A percentile compares a stretch with the other conserved stretches of the same genome.
phyloP scores from a whole-genome alignment of 2,329 filamentous ascomycete species.

The Cercospora berteroae region DNA sequence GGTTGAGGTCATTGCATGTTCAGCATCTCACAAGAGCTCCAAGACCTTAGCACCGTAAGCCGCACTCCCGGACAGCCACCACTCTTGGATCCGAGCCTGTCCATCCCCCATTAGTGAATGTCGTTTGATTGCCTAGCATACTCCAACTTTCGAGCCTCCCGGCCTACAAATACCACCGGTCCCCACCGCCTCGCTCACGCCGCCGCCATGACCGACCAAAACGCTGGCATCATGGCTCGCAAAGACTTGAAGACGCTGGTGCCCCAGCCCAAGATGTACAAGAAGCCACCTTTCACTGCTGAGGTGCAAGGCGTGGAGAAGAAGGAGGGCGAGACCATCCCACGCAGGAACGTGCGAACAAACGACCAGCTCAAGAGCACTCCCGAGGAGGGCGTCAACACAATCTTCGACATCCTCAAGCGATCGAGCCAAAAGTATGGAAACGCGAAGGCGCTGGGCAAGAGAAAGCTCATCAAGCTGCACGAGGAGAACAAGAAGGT shows the following conservation, averaged over 20 bases:
- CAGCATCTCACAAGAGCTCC: background rate
- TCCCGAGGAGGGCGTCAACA: slow-evolving; percentile 68
- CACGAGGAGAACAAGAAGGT: slow-evolving; percentile 86
- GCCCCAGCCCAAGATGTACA: slow-evolving; percentile 50
- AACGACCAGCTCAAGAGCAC: slow-evolving; percentile 67
- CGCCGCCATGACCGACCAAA: slow-evolving; percentile 7
- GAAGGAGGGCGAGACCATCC: slow-evolving; percentile 78
- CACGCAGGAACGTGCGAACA: slow-evolving; percentile 69
- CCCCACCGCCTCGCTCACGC: background rate
- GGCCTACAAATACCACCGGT: slow-evolving; percentile 1
- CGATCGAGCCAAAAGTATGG: slow-evolving; percentile 60
- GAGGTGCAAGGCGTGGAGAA: slow-evolving; percentile 67
- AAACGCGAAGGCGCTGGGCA: slow-evolving; percentile 58
- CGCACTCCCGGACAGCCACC: background rate
- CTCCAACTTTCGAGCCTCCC: background rate
- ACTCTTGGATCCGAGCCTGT: background rate
- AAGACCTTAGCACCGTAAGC: slow-evolving; percentile 2
- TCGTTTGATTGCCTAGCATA: slow-evolving; percentile 22
- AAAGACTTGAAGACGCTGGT: slow-evolving; percentile 49
- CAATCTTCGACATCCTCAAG: slow-evolving; percentile 75
- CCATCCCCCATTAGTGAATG: slow-evolving; percentile 16
- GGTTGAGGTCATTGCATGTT: slow-evolving; percentile 4
- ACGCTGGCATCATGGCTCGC: slow-evolving; percentile 33
- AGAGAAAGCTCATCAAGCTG: slow-evolving; percentile 69
- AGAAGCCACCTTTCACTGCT: slow-evolving; percentile 71